Conservation (phyloP, 495 filamentous ascomycete genomes). For the Talaromyces nanjingensis region DNA sequence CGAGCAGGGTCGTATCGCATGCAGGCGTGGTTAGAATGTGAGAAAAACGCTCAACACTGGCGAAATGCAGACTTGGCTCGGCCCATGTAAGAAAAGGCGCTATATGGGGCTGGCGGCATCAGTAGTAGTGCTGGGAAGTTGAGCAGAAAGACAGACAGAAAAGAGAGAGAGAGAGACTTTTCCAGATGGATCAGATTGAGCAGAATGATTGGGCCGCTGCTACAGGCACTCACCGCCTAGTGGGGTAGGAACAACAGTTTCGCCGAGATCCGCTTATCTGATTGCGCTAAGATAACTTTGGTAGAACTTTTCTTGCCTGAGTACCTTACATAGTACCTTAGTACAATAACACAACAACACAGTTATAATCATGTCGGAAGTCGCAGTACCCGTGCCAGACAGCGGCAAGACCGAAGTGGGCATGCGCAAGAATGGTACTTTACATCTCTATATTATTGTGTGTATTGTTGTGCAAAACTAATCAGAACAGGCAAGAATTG, state of each 20-base stretch:
- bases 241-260: constrained; percentile 17
- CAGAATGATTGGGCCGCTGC: background rate
- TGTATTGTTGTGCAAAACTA: background rate
- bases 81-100: background rate
- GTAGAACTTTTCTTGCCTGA: constrained; percentile 5
- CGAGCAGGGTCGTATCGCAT: constrained; percentile 2
- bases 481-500: constrained; percentile 76
- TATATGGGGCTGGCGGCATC: background rate
- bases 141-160: background rate
- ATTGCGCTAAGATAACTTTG: constrained; percentile 33
- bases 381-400: constrained; percentile 10
- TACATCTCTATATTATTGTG: background rate
- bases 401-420: constrained; percentile 19
- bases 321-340: background rate
- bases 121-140: background rate
- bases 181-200: background rate
- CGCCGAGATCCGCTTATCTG: constrained; percentile 34
- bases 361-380: constrained; percentile 7
- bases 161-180: constrained; percentile 15
- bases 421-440: constrained; percentile 41
- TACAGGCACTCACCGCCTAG: constrained; percentile 1
- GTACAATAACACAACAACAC: background rate
- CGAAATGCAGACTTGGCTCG: background rate
- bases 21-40: background rate
- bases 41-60: too few species aligned